Percentiles rank a stretch among this genome's conserved stretches.
phyloP scores from a whole-genome alignment of 148 eudicot species.

The Arbutus unedo region DNA sequence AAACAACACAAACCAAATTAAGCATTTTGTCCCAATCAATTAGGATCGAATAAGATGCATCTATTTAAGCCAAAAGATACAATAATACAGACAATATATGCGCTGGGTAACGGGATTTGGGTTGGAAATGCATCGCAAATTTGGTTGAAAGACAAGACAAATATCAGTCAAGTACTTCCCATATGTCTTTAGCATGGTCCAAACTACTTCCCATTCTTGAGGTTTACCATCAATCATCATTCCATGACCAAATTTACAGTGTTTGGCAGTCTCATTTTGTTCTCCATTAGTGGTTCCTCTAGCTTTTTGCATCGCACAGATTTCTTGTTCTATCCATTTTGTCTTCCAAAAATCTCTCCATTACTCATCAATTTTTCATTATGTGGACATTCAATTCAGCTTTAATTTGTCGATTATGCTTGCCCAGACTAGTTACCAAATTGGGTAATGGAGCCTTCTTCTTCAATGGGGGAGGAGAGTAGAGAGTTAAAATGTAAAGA shows the following conservation, averaged over 20 bases:
- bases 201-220: neutral
- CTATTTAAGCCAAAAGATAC: neutral
- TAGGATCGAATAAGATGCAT: neutral
- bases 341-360: neutral
- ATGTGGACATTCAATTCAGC: too few species aligned
- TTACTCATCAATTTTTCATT: too few species aligned
- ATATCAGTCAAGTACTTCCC: too few species aligned
- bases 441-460: too few species aligned
- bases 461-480: too few species aligned
- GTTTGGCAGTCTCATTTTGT: neutral
- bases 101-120: neutral
- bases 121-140: neutral
- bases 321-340: neutral
- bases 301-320: neutral
- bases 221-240: neutral
- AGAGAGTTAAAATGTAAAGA: too few species aligned
- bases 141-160: too few species aligned
- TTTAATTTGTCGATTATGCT: too few species aligned
- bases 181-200: neutral
- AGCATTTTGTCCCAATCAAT: neutral
- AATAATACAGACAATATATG: neutral
- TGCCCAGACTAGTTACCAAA: too few species aligned
- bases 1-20: neutral
- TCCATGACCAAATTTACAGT: neutral
- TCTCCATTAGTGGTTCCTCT: neutral